These are phyloP conservation scores for Theileria equi DNA, from an alignment of 169 alveolate species.

Conservation along the genomic window DNA sequence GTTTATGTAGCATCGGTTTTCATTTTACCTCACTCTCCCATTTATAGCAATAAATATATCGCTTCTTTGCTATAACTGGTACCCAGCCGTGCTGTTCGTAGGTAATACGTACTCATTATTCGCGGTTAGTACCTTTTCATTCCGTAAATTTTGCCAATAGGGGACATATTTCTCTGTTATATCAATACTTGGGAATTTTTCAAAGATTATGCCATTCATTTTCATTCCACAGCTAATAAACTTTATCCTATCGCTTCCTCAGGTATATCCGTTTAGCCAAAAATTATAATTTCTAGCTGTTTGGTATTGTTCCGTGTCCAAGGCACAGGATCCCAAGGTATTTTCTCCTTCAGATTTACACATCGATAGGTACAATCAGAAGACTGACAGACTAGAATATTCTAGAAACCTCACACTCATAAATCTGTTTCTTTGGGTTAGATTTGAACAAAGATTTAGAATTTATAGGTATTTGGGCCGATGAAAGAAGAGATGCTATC, in stretches of 20 bases:
- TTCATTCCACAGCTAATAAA: slow-evolving; percentile 91
- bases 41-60: slow-evolving; percentile 45
- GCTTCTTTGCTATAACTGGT: slow-evolving; percentile 62
- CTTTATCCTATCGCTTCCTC: slow-evolving; percentile 87
- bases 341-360: background rate
- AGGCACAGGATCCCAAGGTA: slow-evolving; percentile 89
- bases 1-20: slow-evolving; percentile 5
- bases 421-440: slow-evolving; percentile 70
- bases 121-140: slow-evolving; percentile 79
- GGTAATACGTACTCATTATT: slow-evolving; percentile 91
- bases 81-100: slow-evolving; percentile 91
- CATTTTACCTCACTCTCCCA: slow-evolving; percentile 40
- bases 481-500: slow-evolving; percentile 37
- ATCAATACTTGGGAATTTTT: slow-evolving; percentile 50
- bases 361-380: slow-evolving; percentile 46
- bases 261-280: slow-evolving; percentile 28
- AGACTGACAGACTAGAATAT: slow-evolving; percentile 79
- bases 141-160: slow-evolving; percentile 73
- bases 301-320: slow-evolving; percentile 87
- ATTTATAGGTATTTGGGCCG: slow-evolving; percentile 42
- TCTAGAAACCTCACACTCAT: slow-evolving; percentile 85
- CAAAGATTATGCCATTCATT: slow-evolving; percentile 60
- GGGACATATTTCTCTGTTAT: slow-evolving; percentile 87
- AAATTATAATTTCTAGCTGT: slow-evolving; percentile 35
- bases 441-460: background rate